Base-by-base conservation (phyloP, 257 asterid species). In the Craterostigma plantagineum region DNA sequence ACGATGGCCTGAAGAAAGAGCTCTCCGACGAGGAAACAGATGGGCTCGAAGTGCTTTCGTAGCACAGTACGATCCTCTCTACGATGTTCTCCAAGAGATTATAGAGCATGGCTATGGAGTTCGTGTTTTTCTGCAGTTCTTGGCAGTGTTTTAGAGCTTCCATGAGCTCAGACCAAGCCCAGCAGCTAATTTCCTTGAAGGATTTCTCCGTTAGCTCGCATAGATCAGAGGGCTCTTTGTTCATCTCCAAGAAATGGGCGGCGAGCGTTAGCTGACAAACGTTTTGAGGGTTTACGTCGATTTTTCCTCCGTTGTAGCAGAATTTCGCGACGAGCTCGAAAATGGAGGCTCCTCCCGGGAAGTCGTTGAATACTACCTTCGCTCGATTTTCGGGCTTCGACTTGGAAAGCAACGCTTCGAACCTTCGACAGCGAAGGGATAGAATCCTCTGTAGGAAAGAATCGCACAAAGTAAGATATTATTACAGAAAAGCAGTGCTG, bases 101-200 rank as follows among this genome's bases (percentile, higher is more conserved):
- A 35, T 66, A 64, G 6, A 81, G 53, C 27, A 78, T 14, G 11
- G 65, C 53, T 0, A 62, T 61, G 14, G 81, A 66, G 33, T 16
- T 51, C 39, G 63, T 64, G 18, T 30, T 42, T 2, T 71, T 67
- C 8, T 65, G 58, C 17, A 79, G 54, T 35, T 57, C 61, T 45
- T 81, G 79, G 50, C 70, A 69, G 42, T 69, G 75, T 51, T 63
- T 85, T 43, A 85, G 38, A 7, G 76, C 79, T 23, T 36, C 63
- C 35, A 85, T 46, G 43, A 81, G 72, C 58, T 85, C 94, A 7
- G 91, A 53, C 96, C 91, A 85, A 9, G 72, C 56, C 96, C 96
- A 85, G 30, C 53, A 70, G 35, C 58, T 62, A 5, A 77, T 43
- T 37, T 63, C 91, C 11, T 67, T 70, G 10, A 71, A 51, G 1